Conservation (phyloP, 352 stramenopile genomes). For the Phytophthora idaei region DNA sequence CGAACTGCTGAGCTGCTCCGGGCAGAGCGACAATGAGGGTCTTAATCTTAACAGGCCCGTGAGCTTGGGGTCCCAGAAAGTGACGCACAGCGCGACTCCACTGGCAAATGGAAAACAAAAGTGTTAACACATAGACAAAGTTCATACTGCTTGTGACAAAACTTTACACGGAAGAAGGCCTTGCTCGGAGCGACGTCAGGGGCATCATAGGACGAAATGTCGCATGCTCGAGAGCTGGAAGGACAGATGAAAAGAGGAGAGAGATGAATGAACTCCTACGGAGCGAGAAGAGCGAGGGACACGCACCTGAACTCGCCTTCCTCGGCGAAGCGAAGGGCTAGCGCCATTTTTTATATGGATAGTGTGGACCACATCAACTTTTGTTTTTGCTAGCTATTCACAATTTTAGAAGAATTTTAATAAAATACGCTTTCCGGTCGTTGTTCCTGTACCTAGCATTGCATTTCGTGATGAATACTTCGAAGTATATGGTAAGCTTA, state of each 20-base stretch:
- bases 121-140: not conserved
- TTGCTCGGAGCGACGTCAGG: constrained; percentile 25
- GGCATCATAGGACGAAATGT: constrained; percentile 34
- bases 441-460: too few relatives aligned
- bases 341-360: constrained; percentile 31
- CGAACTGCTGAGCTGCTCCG: constrained; percentile 51
- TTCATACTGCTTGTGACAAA: not conserved
- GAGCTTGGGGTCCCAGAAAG: constrained; percentile 7
- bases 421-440: too few relatives aligned
- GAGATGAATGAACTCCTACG: not conserved
- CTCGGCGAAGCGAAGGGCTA: constrained; percentile 50
- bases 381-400: too few relatives aligned
- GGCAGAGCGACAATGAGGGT: constrained; percentile 58
- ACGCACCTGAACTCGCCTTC: constrained; percentile 65
- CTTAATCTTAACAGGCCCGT: constrained; percentile 25
- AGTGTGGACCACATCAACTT: too few relatives aligned
- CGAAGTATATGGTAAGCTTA: too few relatives aligned
- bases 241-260: not conserved
- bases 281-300: not conserved
- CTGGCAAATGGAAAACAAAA: constrained; percentile 21
- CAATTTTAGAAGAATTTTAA: too few relatives aligned
- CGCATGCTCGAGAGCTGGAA: constrained; percentile 53
- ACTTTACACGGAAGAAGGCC: constrained; percentile 68
- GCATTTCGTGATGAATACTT: too few relatives aligned
- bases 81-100: constrained; percentile 55